A percentile compares a stretch with the other conserved stretches of the same genome.
These are phyloP conservation scores for Amanita thiersii DNA, from an alignment of 768 basidiomycete species.

Conservation along the genomic window DNA sequence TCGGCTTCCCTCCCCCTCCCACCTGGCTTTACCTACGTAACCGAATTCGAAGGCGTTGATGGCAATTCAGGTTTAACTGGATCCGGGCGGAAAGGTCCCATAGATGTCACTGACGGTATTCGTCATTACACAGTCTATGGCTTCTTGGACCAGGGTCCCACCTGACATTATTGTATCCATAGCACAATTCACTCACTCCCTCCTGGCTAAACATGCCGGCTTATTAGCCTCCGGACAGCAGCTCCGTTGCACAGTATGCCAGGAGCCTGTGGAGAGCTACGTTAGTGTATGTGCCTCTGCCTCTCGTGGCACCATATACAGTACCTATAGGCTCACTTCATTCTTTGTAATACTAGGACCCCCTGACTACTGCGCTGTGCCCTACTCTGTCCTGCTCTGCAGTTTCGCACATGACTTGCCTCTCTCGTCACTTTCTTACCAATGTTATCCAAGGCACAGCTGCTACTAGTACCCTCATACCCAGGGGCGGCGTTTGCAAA, in stretches of 20 bases:
- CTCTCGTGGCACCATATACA: too few species aligned
- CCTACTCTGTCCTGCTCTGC: constrained; percentile 39
- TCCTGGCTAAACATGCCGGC: constrained; percentile 39
- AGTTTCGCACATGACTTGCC: constrained; percentile 51
- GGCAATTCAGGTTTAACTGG: constrained; percentile 49
- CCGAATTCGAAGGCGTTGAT: constrained; percentile 65
- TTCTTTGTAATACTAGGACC: constrained; percentile 33
- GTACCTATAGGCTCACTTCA: too few species aligned
- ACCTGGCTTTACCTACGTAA: constrained; percentile 36
- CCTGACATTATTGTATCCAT: neutral
- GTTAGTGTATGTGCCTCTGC: constrained; percentile 26
- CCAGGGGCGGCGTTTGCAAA: constrained; percentile 54
- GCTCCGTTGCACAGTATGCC: constrained; percentile 42
- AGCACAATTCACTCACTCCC: constrained; percentile 41
- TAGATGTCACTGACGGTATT: constrained; percentile 52
- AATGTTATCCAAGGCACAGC: constrained; percentile 13
- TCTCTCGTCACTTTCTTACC: constrained; percentile 38
- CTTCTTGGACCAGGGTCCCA: neutral
- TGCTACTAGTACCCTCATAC: constrained; percentile 29
- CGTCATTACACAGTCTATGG: constrained; percentile 1
- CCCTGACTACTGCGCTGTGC: constrained; percentile 45
- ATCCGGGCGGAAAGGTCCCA: constrained; percentile 46
- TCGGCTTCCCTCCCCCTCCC: constrained; percentile 29
- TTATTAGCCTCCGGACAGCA: constrained; percentile 26
- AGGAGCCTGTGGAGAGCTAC: constrained; percentile 29